Base-by-base conservation (phyloP, 2,329 filamentous ascomycete species). In the Neurospora sp. region DNA sequence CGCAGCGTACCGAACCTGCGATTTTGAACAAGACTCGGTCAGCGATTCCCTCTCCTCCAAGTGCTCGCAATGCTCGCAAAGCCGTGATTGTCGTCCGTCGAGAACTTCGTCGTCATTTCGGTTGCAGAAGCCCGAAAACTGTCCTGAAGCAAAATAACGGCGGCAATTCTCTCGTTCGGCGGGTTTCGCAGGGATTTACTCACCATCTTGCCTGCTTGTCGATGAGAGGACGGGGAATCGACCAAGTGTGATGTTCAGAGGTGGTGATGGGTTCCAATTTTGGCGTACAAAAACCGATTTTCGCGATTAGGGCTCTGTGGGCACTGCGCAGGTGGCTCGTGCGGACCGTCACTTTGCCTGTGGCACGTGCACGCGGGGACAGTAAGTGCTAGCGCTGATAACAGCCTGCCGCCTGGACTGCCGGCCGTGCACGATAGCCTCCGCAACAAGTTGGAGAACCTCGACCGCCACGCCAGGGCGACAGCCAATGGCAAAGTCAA, bases 1-100 rank as follows among this genome's bases (percentile, higher is more conserved):
- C 82, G 92, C 92, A 85, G 93, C 93, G 93, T 97, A 97, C 85
- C 94, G 93, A 88, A 97, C 93, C 93, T 96, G 80, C 19, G 69
- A 39, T 62, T 62, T 71, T 70, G 74, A 52, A 72, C 68, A 69
- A 67, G 69, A 43, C 67, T 67, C 68, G 67, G 73, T 75, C 72
- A 75, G 74, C 70, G 36, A 66, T 66, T 66, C n/a, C 19, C 36
- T 62, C 36, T 39, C 52, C 28, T 36, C 52, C 52, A 62, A 62
- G 28, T 62, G 52, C 52, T 62, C 52, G 52, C 6, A 62, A 33
- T 33, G 52, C 52, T 57, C 66, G 70, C 43, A 39, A 66, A 62
- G n/a, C 23, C 46, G 39, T 67, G 57, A 43, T n/a, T 57, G 37
- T 66, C 39, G 66, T 67, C 68, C 67, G 33, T 69, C 46, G 68